Conservation (phyloP, 2,329 filamentous ascomycete species). For the Trichoderma sp. region DNA sequence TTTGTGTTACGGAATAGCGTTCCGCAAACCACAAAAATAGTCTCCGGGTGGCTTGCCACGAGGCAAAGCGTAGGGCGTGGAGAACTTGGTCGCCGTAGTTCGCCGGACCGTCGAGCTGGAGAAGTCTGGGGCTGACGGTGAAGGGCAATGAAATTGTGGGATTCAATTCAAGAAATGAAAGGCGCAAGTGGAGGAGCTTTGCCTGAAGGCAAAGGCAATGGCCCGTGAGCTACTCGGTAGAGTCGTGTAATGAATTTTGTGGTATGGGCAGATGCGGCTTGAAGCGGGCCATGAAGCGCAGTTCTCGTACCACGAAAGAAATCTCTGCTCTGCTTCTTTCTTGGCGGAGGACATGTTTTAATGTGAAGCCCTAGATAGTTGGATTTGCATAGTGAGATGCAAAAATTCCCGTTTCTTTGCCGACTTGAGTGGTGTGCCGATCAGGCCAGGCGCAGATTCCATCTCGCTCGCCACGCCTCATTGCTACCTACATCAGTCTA, state of each 20-base stretch:
- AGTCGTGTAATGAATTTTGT: background rate
- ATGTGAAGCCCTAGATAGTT: background rate
- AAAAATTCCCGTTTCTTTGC: background rate
- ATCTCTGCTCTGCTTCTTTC: background rate
- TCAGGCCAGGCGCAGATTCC: background rate
- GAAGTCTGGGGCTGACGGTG: constrained; percentile 12
- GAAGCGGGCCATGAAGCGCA: background rate
- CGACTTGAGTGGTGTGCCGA: background rate
- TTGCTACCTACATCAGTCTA: background rate
- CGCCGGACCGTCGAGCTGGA: background rate
- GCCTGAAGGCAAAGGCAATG: background rate
- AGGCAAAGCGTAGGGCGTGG: background rate
- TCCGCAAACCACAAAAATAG: background rate
- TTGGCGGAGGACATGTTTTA: background rate
- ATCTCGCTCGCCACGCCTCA: background rate
- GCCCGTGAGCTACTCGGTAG: background rate
- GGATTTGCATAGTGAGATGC: background rate
- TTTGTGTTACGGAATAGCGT: background rate
- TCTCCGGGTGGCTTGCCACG: constrained; percentile 14
- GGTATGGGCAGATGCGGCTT: constrained; percentile 8
- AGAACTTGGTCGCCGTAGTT: background rate
- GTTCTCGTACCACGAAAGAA: background rate
- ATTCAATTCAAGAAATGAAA: background rate
- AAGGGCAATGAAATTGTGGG: constrained; percentile 5
- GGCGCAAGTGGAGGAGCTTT: background rate